phyloP scores from a whole-genome alignment of 345 rosid genomes.

The Hibiscus trionum region DNA sequence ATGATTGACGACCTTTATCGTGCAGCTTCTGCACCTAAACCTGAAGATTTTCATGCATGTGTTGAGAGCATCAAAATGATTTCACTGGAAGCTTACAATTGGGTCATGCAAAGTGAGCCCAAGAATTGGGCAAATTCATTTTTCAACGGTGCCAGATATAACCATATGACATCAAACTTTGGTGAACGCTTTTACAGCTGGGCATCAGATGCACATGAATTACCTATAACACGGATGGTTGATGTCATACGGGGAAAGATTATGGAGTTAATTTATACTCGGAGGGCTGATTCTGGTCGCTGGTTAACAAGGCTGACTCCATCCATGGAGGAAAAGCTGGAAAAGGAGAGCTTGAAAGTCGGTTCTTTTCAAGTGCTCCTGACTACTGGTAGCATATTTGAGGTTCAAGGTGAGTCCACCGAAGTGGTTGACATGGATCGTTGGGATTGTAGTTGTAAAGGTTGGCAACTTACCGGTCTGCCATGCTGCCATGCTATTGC shows the following conservation, averaged over 20 bases:
- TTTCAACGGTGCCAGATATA: slow-evolving; percentile 78
- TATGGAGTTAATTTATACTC: slow-evolving; percentile 54
- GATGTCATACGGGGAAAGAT: slow-evolving; percentile 70
- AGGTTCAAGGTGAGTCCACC: slow-evolving; percentile 69
- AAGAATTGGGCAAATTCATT: slow-evolving; percentile 87
- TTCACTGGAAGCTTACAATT: slow-evolving; percentile 68
- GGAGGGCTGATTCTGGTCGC: slow-evolving; percentile 38
- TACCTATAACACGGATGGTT: slow-evolving; percentile 91
- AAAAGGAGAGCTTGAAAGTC: slow-evolving; percentile 47
- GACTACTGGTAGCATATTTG: slow-evolving; percentile 57
- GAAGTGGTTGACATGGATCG: slow-evolving; percentile 62
- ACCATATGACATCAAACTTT: slow-evolving; percentile 71
- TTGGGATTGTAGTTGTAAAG: slow-evolving; percentile 86
- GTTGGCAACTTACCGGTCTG: slow-evolving; percentile 77
- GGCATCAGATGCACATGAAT: slow-evolving; percentile 72
- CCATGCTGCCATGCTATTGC: slow-evolving; percentile 81
- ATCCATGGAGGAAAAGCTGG: slow-evolving; percentile 66
- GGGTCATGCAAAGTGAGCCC: slow-evolving; percentile 79
- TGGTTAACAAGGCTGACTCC: slow-evolving; percentile 70
- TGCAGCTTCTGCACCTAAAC: slow-evolving; percentile 61
- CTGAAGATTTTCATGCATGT: slow-evolving; percentile 53
- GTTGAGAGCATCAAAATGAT: slow-evolving; percentile 70
- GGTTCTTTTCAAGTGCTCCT: slow-evolving; percentile 45
- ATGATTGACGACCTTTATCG: slow-evolving; percentile 67
- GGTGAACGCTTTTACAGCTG: slow-evolving; percentile 77